These are phyloP conservation scores for Coniochaeta hoffmannii DNA, from an alignment of 2,329 filamentous ascomycete genomes.

Conservation along the genomic window DNA sequence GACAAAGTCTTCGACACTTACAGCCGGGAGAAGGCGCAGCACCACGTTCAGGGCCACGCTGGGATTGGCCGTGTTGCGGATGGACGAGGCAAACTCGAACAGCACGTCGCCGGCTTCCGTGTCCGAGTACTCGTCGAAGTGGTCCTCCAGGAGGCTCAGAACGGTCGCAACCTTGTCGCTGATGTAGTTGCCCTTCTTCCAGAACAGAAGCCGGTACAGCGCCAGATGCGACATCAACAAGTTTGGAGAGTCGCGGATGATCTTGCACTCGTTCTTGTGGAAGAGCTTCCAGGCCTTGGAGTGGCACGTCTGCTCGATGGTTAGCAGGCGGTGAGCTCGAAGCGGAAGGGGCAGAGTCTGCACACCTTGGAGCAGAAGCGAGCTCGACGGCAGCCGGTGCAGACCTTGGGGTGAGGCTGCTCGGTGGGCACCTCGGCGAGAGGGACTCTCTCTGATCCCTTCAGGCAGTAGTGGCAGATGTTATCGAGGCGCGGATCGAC, in stretches of 20 bases:
- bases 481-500: conserved; percentile 8
- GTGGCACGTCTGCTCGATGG: conserved; percentile 18
- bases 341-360: background rate
- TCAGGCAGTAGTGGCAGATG: conserved; percentile 21
- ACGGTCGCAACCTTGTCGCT: conserved; percentile 8
- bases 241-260: conserved; percentile 11
- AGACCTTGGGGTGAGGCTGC: conserved; percentile 6
- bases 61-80: conserved; percentile 7
- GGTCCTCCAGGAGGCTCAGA: conserved; percentile 15
- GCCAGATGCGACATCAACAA: conserved; percentile 12
- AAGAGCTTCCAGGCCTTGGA: conserved; percentile 19
- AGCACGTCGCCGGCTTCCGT: conserved; percentile 7
- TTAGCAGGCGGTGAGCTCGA: background rate
- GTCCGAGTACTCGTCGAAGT: conserved; percentile 14
- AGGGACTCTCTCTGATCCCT: conserved; percentile 7
- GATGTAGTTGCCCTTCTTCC: conserved; percentile 15
- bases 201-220: conserved; percentile 18
- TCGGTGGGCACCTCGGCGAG: conserved; percentile 2
- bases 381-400: conserved; percentile 16
- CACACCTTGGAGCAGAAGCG: conserved; percentile 21
- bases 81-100: conserved; percentile 6
- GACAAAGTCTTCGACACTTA: conserved; percentile 7
- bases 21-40: conserved; percentile 13
- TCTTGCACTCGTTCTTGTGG: conserved; percentile 22
- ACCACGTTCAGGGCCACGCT: conserved; percentile 7